phyloP scores from a whole-genome alignment of 129 eudicot genomes.

The Solidago caesia region DNA sequence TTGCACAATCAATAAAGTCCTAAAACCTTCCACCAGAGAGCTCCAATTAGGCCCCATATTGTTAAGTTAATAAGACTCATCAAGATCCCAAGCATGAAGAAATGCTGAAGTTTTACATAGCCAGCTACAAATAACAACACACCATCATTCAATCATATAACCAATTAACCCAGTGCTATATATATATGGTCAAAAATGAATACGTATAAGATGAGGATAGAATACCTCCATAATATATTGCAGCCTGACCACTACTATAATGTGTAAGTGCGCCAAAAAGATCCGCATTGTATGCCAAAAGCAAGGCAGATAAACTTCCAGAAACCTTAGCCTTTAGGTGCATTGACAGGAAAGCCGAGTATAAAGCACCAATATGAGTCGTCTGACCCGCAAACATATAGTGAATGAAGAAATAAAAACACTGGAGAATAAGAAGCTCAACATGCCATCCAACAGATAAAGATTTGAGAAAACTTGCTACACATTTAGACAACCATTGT shows the following conservation, averaged over 20 bases:
- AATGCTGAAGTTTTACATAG: slow-evolving; percentile 57
- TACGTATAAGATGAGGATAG: too few species aligned
- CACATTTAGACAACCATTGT: too few species aligned
- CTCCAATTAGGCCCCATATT: slow-evolving; percentile 55
- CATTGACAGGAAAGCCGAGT: slow-evolving; percentile 73
- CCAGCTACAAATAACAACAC: slow-evolving; percentile 52
- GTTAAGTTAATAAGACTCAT: slow-evolving; percentile 49
- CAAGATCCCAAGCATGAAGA: slow-evolving; percentile 54
- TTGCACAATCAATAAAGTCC: slow-evolving; percentile 50
- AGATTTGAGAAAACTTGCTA: too few species aligned
- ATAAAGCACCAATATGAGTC: too few species aligned
- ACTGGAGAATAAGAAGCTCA: too few species aligned
- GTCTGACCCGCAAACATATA: too few species aligned
- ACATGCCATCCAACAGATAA: too few species aligned
- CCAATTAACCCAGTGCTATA: not conserved
- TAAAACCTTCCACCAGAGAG: slow-evolving; percentile 73
- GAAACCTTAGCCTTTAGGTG: slow-evolving; percentile 71
- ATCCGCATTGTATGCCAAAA: slow-evolving; percentile 74
- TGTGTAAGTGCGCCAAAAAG: slow-evolving; percentile 85
- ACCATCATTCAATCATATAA: not conserved
- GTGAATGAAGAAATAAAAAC: too few species aligned
- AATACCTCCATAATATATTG: slow-evolving; percentile 93
- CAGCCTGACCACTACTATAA: slow-evolving; percentile 94
- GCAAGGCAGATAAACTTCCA: slow-evolving; percentile 55
- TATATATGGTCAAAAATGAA: too few species aligned